phyloP scores from a whole-genome alignment of 2,329 filamentous ascomycete species.

The Penicillium thymicola region DNA sequence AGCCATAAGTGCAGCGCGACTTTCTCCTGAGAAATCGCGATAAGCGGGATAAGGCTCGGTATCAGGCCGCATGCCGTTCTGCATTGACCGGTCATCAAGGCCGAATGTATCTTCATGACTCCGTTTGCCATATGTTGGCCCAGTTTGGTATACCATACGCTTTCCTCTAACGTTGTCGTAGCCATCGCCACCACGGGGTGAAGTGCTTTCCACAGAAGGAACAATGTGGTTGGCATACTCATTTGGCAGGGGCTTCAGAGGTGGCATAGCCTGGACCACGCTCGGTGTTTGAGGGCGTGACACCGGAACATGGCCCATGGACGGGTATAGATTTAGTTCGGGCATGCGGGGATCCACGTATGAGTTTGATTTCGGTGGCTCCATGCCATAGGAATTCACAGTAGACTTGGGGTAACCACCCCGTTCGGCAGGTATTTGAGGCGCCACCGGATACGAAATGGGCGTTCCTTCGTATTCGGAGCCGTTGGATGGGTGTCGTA shows the following conservation, averaged over 20 bases:
- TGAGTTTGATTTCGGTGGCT: conserved; percentile 24
- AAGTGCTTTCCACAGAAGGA: conserved; percentile 22
- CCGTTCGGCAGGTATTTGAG: conserved; percentile 22
- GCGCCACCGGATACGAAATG: conserved; percentile 19
- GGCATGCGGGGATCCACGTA: conserved; percentile 40
- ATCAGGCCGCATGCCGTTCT: conserved; percentile 46
- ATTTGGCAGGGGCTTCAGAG: conserved; percentile 34
- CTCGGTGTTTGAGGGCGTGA: conserved; percentile 28
- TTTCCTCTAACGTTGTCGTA: conserved; percentile 26
- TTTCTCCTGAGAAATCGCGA: conserved; percentile 28
- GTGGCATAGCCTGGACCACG: conserved; percentile 30
- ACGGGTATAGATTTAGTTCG: conserved; percentile 40
- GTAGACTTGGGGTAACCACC: conserved; percentile 27
- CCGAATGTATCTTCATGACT: conserved; percentile 41
- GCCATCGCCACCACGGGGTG: conserved; percentile 20
- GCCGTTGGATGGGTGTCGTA: conserved; percentile 31
- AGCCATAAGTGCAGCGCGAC: conserved; percentile 23
- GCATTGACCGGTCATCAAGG: conserved; percentile 38
- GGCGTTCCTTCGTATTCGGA: conserved; percentile 33
- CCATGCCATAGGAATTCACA: conserved; percentile 30
- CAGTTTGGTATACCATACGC: conserved; percentile 33
- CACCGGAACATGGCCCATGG: conserved; percentile 30
- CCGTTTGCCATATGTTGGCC: conserved; percentile 31
- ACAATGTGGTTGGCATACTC: conserved; percentile 27
- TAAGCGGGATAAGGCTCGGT: conserved; percentile 24